Conservation (phyloP, 1,139 yeast genomes). For the Magnusiomyces fungicola region DNA sequence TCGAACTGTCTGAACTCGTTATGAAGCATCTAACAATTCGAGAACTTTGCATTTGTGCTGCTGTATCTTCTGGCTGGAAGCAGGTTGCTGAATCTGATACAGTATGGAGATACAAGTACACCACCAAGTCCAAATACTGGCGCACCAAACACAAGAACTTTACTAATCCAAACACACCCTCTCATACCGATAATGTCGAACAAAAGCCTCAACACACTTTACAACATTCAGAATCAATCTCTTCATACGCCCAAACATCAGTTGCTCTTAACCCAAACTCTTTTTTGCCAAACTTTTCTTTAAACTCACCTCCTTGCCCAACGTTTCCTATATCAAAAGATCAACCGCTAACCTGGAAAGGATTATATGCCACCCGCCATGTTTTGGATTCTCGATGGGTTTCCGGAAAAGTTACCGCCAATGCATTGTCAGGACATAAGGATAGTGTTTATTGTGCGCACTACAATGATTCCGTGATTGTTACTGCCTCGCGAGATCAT, state of each 20-base stretch:
- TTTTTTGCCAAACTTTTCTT: too few relatives aligned
- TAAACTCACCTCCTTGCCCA: too few relatives aligned
- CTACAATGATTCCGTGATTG: slow-evolving; percentile 27
- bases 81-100: slow-evolving; percentile 19
- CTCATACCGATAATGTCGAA: too few relatives aligned
- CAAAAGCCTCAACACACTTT: too few relatives aligned
- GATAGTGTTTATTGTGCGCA: slow-evolving; percentile 35
- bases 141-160: slow-evolving; percentile 9
- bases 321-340: too few relatives aligned
- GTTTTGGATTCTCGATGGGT: slow-evolving; percentile 29
- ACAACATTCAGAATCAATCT: too few relatives aligned
- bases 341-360: slow-evolving; percentile 23
- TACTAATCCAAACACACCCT: too few relatives aligned
- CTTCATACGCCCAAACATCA: too few relatives aligned
- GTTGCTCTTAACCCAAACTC: too few relatives aligned
- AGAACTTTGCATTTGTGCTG: slow-evolving; percentile 20
- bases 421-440: slow-evolving; percentile 29
- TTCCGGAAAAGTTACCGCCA: slow-evolving; percentile 21
- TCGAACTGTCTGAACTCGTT: slow-evolving; percentile 24
- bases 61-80: slow-evolving; percentile 25
- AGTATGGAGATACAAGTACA: slow-evolving; percentile 26
- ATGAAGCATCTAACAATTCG: slow-evolving; percentile 20
- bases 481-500: slow-evolving; percentile 35
- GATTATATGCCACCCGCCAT: slow-evolving; percentile 24
- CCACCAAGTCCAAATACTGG: slow-evolving; percentile 19